Evolutionary conservation across 768 basidiomycete species (phyloP), one percentile per base, ranked within the genome.

Genomic region (Auricularia sp.): DNA sequence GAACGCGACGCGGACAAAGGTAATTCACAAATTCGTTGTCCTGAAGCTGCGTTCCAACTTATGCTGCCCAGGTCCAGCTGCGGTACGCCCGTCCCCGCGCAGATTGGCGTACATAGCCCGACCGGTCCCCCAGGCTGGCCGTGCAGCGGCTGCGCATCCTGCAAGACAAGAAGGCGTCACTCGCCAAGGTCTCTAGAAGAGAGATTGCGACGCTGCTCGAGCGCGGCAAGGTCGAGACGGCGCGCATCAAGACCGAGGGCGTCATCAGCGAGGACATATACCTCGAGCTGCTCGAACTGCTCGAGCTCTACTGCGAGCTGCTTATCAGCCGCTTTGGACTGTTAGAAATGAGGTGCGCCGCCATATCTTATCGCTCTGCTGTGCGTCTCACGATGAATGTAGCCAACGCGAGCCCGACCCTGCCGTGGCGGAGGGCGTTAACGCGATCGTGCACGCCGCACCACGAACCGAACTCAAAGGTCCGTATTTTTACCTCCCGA

Each of bases 301-400:
- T 99, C 34, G 95, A 98, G 77, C 81, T 98, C 11, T 98, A 98
- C 73, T 91, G 90, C 67, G 97, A 99, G 71, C 83, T 96, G n/a
- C 76, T 98, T 21, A 80, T 95, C 29, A 92, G 96, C 8, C 84
- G 97, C 59, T 98, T 98, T 70, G 90, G 91, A 10, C 76, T 98
- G 35, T 81, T 99, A 58, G 97, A 99, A 70, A 86, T 90, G 72
- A 88, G 83, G 94, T 96, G 67, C 72, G 67, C 53, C 18, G 10
- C 43, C 43, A 18, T 44, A 18, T 51, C 47, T 12, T 51, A 10
- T 18, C 10, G 10, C 18, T 21, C 5, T 51, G 21, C 21, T 51
- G 16, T 16, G 53, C 47, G 39, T 33, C 23, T 23, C 36, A 14
- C 7, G 14, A 64, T 47, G 53, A 56, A 61, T 51, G 16, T 67